These are phyloP conservation scores for Pseudocercospora macadamiae DNA, from an alignment of 2,329 filamentous ascomycete genomes.

Conservation along the genomic window DNA sequence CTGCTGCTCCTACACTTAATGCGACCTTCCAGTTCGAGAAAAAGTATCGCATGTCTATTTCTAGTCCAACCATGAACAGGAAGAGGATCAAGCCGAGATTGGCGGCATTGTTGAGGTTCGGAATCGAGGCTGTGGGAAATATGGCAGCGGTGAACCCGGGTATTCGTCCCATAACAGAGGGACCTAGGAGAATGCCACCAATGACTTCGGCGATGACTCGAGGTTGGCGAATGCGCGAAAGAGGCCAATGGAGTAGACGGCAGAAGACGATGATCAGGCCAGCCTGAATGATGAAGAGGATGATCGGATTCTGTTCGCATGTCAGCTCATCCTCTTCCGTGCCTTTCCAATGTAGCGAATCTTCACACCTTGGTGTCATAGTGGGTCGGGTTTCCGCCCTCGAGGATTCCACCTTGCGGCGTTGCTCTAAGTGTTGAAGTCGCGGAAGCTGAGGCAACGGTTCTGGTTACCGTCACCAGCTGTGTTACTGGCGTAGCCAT, in stretches of 20 bases:
- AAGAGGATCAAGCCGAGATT: conserved; percentile 84
- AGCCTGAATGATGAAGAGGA: conserved; percentile 75
- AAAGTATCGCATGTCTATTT: conserved; percentile 80
- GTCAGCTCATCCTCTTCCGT: background rate
- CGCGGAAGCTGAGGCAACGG: conserved; percentile 20
- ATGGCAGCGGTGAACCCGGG: conserved; percentile 76
- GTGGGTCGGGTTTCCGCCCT: conserved; percentile 68
- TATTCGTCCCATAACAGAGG: conserved; percentile 84
- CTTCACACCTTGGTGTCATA: conserved; percentile 61
- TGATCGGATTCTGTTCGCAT: conserved; percentile 62
- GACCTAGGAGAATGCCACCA: conserved; percentile 81
- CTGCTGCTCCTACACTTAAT: conserved; percentile 73
- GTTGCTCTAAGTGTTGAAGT: conserved; percentile 43
- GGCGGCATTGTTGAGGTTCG: conserved; percentile 74
- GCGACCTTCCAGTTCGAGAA: conserved; percentile 80
- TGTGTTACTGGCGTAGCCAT: conserved; percentile 28
- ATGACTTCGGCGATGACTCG: conserved; percentile 84
- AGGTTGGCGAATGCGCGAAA: conserved; percentile 76
- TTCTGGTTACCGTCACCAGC: conserved; percentile 26
- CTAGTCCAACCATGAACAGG: conserved; percentile 83
- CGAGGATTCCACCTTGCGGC: conserved; percentile 70
- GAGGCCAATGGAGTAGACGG: conserved; percentile 73
- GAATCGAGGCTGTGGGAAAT: conserved; percentile 75
- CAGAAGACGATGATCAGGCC: conserved; percentile 76
- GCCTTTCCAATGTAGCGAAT: background rate